Base-by-base conservation (phyloP, 2,329 filamentous ascomycete species). In the Trichoderma lentiforme region DNA sequence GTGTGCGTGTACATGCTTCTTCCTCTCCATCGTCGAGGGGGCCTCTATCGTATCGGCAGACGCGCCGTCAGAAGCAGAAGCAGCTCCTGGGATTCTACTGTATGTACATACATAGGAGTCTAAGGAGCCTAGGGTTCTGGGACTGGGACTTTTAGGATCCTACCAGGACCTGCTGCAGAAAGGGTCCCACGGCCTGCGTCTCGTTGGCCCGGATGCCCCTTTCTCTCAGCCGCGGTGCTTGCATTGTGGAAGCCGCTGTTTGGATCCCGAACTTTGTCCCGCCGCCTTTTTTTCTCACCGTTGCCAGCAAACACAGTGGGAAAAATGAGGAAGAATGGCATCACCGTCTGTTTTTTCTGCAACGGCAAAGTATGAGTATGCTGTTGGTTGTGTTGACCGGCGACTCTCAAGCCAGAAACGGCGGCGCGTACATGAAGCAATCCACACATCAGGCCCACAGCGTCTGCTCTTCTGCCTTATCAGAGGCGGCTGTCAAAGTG, bases 121-220 rank as follows among this genome's bases (percentile, higher is more conserved):
- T 36, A 36, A 36, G 34, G 34, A 36, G 34, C 34, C 34, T 36
- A 36, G 34, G 34, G 34, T 36, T 36, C 34, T 36, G 34, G 34
- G 14, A 15, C 34, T 36, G 34, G 36, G 39, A 43, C 39, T 43
- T 43, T 18, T 43, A 24, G 47, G 47, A 53, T 53, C 11, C 47
- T 53, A 24, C 47, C 21, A 24, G 47, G 47, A 53, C 47, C 47
- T 43, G 53, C 65, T 68, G 65, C 65, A 56, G 26, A 62, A 61
- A 70, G 67, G 67, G 67, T 71, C 60, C 68, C 68, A 71, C 21
- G 68, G 30, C 60, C 47, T 57, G 56, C 56, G 30, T 39, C 47
- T 47, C 18, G 66, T 34, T 60, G 61, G 47, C 15, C 61, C 43
- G 26, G 34, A 47, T 32, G 8, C 47, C 68, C 43, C n/a, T 57